Base-by-base conservation (phyloP, 2,329 filamentous ascomycete species). In the Lasiodiplodia sp. region DNA sequence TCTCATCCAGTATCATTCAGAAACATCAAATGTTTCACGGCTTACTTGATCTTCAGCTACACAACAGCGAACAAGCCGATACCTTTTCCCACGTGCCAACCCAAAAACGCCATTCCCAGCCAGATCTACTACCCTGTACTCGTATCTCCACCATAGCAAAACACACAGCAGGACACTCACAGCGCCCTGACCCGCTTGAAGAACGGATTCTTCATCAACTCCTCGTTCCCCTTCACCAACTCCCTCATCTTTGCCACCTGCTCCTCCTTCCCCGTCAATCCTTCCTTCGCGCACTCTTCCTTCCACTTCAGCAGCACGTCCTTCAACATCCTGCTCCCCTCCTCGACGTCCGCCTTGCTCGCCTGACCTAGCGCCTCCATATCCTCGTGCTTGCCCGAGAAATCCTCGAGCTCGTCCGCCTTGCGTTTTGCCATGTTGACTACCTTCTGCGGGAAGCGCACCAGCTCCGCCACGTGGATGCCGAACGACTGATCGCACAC, bases 361-460 rank as follows among this genome's bases (percentile, higher is more conserved):
- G 85, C 77, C 55, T 86, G 53, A 16, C 38, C 53, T 34, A 52
- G 12, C 12, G 75, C 77, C 16, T 77, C 73, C 51, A 77, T 77
- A 23, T 80, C 85, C 70, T 92, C 90, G 74, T 92, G 89, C 81
- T 94, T 94, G 63, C 88, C 88, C 0, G 92, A 92, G 75, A 99
- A 99, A 79, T 99, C 96, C 79, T 99, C 96, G 44, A 99, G 86
- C 84, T 99, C 96, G 79, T 98, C 96, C 0, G 96, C 96, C 83
- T 99, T 99, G 74, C 96, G 89, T 83, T 97, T 97, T n/a, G 96
- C 96, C 96, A 99, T 99, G 72, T 94, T 93, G 70, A 99, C 92
- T 18, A 99, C 96, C 83, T 99, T 99, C 74, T 93, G 91, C 0
- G 96, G 96, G 83, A 99, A 99, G 55, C 94, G 90, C 23, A 99